A percentile compares a stretch with the other conserved stretches of the same genome.
Conservation (phyloP, 768 basidiomycete species). For the Phlebiopsis flavidoalba region DNA sequence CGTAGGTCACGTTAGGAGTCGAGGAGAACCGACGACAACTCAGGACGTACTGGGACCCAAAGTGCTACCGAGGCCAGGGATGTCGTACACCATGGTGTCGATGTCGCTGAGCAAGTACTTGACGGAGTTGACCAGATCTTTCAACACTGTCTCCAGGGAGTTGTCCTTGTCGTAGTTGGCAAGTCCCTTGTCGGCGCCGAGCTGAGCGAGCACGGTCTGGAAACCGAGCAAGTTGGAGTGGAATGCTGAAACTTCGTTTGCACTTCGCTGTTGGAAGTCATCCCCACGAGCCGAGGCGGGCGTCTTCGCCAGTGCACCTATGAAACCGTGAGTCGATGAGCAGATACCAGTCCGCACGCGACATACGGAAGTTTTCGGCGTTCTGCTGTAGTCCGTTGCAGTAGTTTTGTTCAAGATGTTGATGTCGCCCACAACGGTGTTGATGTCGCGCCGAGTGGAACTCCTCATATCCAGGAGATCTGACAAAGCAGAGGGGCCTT, state of each 20-base stretch:
- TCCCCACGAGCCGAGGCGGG: conserved; percentile 7
- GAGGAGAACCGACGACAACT: neutral
- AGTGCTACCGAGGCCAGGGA: conserved; percentile 44
- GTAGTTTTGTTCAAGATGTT: conserved; percentile 22
- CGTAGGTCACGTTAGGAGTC: neutral
- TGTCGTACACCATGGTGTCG: conserved; percentile 26
- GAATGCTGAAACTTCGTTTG: conserved; percentile 30
- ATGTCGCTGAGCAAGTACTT: conserved; percentile 39
- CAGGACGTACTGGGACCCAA: conserved; percentile 50
- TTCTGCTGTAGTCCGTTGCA: conserved; percentile 17
- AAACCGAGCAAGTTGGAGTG: conserved; percentile 30
- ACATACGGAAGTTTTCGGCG: conserved; percentile 24
- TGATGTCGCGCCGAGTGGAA: conserved; percentile 6
- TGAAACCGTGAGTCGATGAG: neutral
- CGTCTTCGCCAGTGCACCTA: neutral
- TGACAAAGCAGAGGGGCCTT: neutral
- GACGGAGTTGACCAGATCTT: conserved; percentile 40
- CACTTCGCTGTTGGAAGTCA: conserved; percentile 34
- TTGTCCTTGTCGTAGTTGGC: conserved; percentile 43
- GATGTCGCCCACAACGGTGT: conserved; percentile 17
- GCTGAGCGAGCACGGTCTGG: conserved; percentile 21
- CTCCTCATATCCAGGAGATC: neutral
- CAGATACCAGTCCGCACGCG: neutral
- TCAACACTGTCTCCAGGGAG: conserved; percentile 43
- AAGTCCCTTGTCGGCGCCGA: conserved; percentile 41